A percentile compares a stretch with the other conserved stretches of the same genome.
phyloP scores from a whole-genome alignment of 148 eudicot genomes.

The Cornus controversa region DNA sequence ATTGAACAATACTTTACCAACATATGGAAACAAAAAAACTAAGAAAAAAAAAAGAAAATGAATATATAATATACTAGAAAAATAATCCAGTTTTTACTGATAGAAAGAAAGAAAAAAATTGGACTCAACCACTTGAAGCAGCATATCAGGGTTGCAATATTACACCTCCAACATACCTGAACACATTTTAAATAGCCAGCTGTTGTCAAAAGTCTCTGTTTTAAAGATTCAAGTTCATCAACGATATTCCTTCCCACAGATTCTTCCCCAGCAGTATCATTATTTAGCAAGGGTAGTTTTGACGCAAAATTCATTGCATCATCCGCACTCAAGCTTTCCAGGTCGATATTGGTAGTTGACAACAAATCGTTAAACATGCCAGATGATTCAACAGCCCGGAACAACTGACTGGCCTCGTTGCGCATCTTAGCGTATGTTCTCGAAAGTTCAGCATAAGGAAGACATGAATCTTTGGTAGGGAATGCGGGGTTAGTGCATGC shows the following conservation, averaged over 20 bases:
- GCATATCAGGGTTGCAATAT: slow-evolving; percentile 3
- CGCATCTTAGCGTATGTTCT: slow-evolving; percentile 96
- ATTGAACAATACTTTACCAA: background rate
- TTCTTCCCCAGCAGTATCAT: slow-evolving; percentile 44
- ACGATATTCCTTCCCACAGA: slow-evolving; percentile 34
- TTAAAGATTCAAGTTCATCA: slow-evolving; percentile 76
- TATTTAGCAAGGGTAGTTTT: slow-evolving; percentile 39
- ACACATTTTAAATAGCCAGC: slow-evolving; percentile 95
- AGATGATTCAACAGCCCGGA: slow-evolving; percentile 54
- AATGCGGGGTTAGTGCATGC: slow-evolving; percentile 84
- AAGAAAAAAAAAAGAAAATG: background rate
- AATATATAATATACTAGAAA: no score
- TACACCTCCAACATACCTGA: slow-evolving; percentile 53
- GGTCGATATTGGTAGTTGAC: slow-evolving; percentile 39
- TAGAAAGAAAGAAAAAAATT: background rate
- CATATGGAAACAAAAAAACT: background rate
- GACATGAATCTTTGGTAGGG: slow-evolving; percentile 80
- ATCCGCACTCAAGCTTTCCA: slow-evolving; percentile 67
- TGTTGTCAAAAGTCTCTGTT: slow-evolving; percentile 78
- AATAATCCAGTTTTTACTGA: background rate
- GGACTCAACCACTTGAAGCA: background rate
- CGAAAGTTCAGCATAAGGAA: slow-evolving; percentile 88
- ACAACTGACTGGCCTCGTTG: slow-evolving; percentile 74
- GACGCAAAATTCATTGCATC: slow-evolving; percentile 85
- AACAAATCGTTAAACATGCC: slow-evolving; percentile 47